Percentiles rank a stretch among this genome's conserved stretches.
These are phyloP conservation scores for Nectriaceae sp. DNA, from an alignment of 2,329 filamentous ascomycete species.

Conservation along the genomic window DNA sequence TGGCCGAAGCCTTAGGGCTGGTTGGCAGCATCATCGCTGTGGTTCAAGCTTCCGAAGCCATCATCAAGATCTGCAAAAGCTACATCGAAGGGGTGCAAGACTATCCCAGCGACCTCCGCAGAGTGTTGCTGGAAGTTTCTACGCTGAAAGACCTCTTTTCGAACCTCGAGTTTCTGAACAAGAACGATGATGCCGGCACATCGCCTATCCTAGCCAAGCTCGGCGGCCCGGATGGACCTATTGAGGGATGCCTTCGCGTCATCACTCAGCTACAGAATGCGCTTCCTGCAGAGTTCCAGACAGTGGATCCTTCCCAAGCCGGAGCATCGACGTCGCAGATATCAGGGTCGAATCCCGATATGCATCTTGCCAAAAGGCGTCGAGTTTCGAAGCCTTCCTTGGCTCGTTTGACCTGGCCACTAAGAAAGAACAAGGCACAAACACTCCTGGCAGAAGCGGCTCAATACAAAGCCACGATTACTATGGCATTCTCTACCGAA, in stretches of 20 bases:
- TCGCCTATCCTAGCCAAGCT: neutral
- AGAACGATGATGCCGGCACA: neutral
- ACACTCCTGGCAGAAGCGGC: too few relatives aligned
- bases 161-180: constrained; percentile 2
- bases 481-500: too few relatives aligned
- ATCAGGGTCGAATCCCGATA: neutral
- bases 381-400: too few relatives aligned
- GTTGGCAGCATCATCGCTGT: constrained; percentile 1
- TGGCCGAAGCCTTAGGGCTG: constrained; percentile 1
- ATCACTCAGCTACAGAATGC: neutral
- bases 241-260: neutral
- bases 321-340: neutral
- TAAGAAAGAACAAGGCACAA: too few relatives aligned
- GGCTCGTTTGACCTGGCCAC: too few relatives aligned
- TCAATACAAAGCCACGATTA: too few relatives aligned
- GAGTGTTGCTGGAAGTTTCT: neutral
- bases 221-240: neutral
- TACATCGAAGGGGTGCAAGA: neutral
- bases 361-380: too few relatives aligned
- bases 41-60: neutral
- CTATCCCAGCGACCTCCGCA: constrained; percentile 1
- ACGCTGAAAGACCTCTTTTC: neutral
- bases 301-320: neutral
- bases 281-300: neutral
- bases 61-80: constrained; percentile 1